These are phyloP conservation scores for Acacia pycnantha DNA, from an alignment of 331 rosid species.

Conservation along the genomic window DNA sequence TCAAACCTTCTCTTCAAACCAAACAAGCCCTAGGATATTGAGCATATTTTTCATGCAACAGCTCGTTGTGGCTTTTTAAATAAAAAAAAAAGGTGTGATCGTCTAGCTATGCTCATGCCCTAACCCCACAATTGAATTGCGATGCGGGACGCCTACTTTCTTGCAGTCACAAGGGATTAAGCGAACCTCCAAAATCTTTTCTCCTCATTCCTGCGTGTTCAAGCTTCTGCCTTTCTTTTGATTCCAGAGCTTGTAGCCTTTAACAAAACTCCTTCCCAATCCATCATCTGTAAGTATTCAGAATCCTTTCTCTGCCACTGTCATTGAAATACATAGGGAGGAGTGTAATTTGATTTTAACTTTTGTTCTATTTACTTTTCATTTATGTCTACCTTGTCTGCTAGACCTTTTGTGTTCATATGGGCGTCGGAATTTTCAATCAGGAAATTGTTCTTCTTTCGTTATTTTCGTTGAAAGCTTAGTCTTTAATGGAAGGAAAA, in stretches of 20 bases:
- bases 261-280: neutral
- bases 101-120: too few relatives aligned
- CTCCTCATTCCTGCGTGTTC: neutral
- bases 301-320: neutral
- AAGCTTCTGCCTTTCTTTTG: neutral
- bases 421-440: conserved; percentile 21
- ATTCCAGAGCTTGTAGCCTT: neutral
- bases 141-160: too few relatives aligned
- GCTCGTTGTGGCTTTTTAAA: too few relatives aligned
- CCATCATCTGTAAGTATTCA: conserved; percentile 32
- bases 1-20: too few relatives aligned
- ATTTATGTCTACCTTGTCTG: neutral
- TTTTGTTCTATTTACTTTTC: neutral
- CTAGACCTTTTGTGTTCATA: conserved; percentile 9
- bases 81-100: too few relatives aligned
- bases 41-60: too few relatives aligned
- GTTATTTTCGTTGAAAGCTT: neutral
- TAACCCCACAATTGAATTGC: too few relatives aligned
- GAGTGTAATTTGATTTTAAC: neutral
- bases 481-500: conserved; percentile 9
- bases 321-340: conserved; percentile 2
- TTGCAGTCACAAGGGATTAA: too few relatives aligned
- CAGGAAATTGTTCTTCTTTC: neutral
- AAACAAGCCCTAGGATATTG: too few relatives aligned
- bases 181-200: too few relatives aligned